These are phyloP conservation scores for Eleusine coracana DNA, from an alignment of 176 grass and related monocot species.

Conservation along the genomic window DNA sequence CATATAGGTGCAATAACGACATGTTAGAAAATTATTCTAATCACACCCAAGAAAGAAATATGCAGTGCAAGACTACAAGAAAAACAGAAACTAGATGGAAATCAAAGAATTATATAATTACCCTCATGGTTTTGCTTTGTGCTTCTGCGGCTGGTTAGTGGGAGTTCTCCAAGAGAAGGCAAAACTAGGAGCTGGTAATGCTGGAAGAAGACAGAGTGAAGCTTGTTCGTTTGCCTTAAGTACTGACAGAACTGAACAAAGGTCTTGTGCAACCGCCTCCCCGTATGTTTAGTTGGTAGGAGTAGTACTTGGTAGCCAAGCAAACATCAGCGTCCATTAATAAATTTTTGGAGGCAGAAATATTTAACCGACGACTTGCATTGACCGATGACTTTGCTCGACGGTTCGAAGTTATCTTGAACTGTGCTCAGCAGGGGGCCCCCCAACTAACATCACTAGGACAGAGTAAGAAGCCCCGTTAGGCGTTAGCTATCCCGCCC, in stretches of 20 bases:
- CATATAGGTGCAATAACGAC: neutral
- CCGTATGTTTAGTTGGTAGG: neutral
- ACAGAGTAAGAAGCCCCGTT: neutral
- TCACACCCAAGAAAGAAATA: neutral
- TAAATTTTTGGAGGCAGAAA: neutral
- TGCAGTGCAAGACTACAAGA: neutral
- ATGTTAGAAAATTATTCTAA: neutral
- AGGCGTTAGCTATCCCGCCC: neutral
- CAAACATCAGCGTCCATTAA: neutral
- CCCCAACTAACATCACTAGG: neutral
- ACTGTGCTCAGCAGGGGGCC: neutral
- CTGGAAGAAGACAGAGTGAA: neutral
- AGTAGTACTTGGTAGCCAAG: conserved; percentile 8
- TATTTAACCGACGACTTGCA: conserved; percentile 16
- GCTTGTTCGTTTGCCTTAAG: neutral
- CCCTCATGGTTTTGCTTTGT: conserved; percentile 40
- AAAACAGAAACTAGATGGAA: neutral
- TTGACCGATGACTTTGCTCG: conserved; percentile 22
- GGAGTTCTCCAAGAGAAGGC: neutral
- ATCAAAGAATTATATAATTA: neutral
- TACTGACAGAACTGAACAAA: neutral
- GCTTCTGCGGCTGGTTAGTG: neutral
- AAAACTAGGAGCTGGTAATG: neutral
- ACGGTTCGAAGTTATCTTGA: neutral
- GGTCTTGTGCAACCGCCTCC: neutral